phyloP scores from a whole-genome alignment of 257 asterid genomes.

The Solanum bukasovii region DNA sequence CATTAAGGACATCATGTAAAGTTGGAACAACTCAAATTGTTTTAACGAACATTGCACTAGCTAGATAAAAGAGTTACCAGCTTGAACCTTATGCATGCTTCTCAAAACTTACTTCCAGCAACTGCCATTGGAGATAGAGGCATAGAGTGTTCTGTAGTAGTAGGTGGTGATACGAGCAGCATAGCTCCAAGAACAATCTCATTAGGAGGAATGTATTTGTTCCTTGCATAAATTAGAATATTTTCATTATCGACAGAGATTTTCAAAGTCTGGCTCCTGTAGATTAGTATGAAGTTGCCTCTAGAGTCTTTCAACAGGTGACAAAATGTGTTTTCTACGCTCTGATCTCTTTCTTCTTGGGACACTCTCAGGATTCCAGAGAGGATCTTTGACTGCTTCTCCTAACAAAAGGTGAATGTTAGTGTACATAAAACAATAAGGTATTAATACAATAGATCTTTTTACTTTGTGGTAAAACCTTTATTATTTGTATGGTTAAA shows the following conservation, averaged over 20 bases:
- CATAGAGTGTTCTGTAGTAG: neutral
- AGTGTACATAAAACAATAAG: neutral
- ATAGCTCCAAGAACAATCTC: conserved; percentile 47
- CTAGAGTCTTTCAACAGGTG: conserved; percentile 23
- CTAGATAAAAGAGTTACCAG: no score
- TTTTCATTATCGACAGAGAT: conserved; percentile 6
- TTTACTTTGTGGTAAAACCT: no score
- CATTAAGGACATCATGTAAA: no score
- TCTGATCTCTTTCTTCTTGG: conserved; percentile 27
- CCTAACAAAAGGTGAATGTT: no score
- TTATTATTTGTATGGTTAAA: no score
- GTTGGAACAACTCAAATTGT: no score
- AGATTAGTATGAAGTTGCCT: conserved; percentile 6
- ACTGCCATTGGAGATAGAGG: neutral
- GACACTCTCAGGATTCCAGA: neutral
- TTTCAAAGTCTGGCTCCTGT: neutral
- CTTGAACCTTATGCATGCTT: neutral
- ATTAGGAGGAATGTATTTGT: conserved; percentile 16
- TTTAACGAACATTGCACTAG: no score
- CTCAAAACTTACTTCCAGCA: neutral
- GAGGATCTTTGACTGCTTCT: no score
- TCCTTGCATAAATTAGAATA: conserved; percentile 17
- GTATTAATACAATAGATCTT: neutral
- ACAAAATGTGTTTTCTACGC: conserved; percentile 11
- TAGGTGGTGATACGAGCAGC: conserved; percentile 4